A percentile compares a stretch with the other conserved stretches of the same genome.
Evolutionary conservation across 345 rosid species (phyloP).

Genomic region (Populus simonii): DNA sequence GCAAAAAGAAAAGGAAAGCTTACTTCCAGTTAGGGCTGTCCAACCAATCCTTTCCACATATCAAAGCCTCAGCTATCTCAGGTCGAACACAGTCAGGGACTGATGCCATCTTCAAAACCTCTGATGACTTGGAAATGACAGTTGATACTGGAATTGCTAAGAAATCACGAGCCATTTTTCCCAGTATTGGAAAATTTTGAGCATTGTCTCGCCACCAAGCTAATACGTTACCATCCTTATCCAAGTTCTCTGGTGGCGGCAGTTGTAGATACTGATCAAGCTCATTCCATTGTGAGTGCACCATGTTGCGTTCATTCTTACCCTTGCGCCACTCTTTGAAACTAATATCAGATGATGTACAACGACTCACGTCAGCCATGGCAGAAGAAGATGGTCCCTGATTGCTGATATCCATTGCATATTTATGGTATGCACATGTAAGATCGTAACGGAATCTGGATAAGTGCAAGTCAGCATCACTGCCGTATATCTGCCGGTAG

Average conservation of each 20-base stretch:
- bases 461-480: background rate
- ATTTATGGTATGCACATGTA: background rate
- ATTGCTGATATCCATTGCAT: background rate
- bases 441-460: background rate
- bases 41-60: background rate
- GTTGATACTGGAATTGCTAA: background rate
- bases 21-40: background rate
- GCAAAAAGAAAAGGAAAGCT: too few relatives aligned
- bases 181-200: background rate
- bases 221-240: background rate
- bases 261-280: background rate
- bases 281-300: background rate
- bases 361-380: background rate
- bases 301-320: too few relatives aligned
- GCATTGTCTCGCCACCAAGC: background rate
- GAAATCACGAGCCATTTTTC: background rate
- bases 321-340: background rate
- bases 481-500: background rate
- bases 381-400: background rate
- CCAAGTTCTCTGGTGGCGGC: background rate
- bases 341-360: background rate
- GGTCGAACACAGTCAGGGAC: background rate
- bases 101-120: background rate
- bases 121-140: background rate
- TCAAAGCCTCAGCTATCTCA: background rate